A percentile compares a stretch with the other conserved stretches of the same genome.
Conservation (phyloP, 2,329 filamentous ascomycete genomes). For the Curvularia eragrostidis region DNA sequence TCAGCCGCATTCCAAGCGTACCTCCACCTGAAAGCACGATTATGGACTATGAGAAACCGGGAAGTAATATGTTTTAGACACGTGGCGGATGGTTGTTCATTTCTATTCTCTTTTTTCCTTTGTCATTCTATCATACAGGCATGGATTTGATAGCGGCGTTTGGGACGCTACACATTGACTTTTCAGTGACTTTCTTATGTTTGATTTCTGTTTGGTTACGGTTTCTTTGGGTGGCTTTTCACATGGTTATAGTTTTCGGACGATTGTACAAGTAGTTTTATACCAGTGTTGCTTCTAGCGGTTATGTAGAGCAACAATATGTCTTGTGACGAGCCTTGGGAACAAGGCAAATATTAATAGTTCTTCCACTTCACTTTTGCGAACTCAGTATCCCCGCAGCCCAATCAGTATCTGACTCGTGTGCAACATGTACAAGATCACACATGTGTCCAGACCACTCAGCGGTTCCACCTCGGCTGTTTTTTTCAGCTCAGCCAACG, state of each 20-base stretch:
- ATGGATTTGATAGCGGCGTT: conserved; percentile 17
- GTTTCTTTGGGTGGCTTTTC: too few relatives aligned
- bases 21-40: conserved; percentile 42
- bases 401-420: not conserved
- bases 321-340: not conserved
- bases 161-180: not conserved
- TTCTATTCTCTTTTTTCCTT: conserved; percentile 5
- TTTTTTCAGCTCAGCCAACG: not conserved
- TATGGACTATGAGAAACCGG: conserved; percentile 42
- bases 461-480: conserved; percentile 2
- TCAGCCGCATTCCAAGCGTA: conserved; percentile 38
- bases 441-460: not conserved
- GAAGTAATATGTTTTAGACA: conserved; percentile 39
- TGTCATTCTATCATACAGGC: conserved; percentile 7
- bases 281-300: conserved; percentile 1
- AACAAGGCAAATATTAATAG: not conserved
- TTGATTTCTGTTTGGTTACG: too few relatives aligned
- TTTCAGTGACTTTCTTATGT: conserved; percentile 8
- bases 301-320: conserved; percentile 3
- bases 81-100: not conserved
- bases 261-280: not conserved
- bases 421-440: too few relatives aligned
- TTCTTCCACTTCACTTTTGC: not conserved
- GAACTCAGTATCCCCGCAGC: not conserved
- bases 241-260: not conserved